Evolutionary conservation across 257 asterid species (phyloP).

Genomic region (Nyctanthes arbortristis): DNA sequence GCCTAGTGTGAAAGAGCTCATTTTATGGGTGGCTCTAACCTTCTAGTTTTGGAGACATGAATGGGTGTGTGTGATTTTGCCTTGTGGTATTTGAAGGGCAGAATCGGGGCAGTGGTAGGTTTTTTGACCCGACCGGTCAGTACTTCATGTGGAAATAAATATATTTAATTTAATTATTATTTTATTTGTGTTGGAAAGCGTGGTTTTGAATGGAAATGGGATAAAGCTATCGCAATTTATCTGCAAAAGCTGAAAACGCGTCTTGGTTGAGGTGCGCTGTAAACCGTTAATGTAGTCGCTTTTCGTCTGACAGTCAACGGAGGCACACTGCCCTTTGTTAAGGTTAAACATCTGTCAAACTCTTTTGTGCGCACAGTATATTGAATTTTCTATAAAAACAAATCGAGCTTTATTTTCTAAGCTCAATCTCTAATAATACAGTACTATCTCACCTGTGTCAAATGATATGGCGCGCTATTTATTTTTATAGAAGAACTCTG

Average conservation of each 20-base stretch:
- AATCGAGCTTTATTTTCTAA: too few relatives aligned
- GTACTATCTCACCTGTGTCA: too few relatives aligned
- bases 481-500: too few relatives aligned
- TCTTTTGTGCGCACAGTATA: too few relatives aligned
- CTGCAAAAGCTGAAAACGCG: background rate
- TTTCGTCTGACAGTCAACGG: background rate
- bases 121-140: constrained; percentile 2
- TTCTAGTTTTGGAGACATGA: constrained; percentile 14
- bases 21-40: constrained; percentile 27
- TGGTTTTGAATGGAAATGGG: background rate
- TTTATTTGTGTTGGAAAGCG: background rate
- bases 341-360: too few relatives aligned
- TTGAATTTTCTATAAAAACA: too few relatives aligned
- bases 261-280: constrained; percentile 6
- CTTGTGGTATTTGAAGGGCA: constrained; percentile 31
- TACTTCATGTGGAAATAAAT: constrained; percentile 3
- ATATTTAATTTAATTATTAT: background rate
- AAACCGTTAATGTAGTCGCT: constrained; percentile 22
- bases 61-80: constrained; percentile 19
- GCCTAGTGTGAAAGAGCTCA: constrained; percentile 20
- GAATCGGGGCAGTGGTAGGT: constrained; percentile 13
- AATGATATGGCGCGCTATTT: too few relatives aligned
- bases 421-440: too few relatives aligned
- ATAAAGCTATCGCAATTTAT: background rate
- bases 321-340: background rate